Percentiles rank a stretch among this genome's conserved stretches.
Evolutionary conservation across 2,329 filamentous ascomycete species (phyloP).

Genomic region (Pleomassaria siparia): DNA sequence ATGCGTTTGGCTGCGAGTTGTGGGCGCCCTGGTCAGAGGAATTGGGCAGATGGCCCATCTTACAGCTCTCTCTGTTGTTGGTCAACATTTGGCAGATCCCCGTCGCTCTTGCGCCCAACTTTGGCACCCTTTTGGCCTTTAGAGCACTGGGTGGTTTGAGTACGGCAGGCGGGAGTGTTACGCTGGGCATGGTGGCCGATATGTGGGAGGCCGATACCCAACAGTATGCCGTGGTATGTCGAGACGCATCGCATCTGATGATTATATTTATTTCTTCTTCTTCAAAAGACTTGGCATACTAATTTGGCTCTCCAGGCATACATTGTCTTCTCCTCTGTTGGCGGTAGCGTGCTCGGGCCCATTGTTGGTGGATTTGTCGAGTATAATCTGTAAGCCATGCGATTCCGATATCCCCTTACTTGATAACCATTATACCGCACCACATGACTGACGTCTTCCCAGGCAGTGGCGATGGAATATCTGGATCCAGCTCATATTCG

Average conservation of each 20-base stretch:
- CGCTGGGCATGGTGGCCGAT: slow-evolving; percentile 65
- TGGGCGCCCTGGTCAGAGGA: slow-evolving; percentile 91
- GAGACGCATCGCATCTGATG: slow-evolving; percentile 39
- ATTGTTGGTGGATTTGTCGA: slow-evolving; percentile 79
- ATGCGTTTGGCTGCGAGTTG: slow-evolving; percentile 83
- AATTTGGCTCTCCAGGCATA: slow-evolving; percentile 25
- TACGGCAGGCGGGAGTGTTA: slow-evolving; percentile 66
- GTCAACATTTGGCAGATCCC: slow-evolving; percentile 72
- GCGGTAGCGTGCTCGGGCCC: slow-evolving; percentile 73
- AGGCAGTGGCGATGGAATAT: slow-evolving; percentile 74
- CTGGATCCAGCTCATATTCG: slow-evolving; percentile 85
- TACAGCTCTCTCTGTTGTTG: slow-evolving; percentile 71
- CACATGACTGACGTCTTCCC: not conserved
- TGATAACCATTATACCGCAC: too few relatives aligned
- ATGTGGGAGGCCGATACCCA: slow-evolving; percentile 61
- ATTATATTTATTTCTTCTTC: too few relatives aligned
- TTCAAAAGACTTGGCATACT: not conserved
- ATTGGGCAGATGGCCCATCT: slow-evolving; percentile 72
- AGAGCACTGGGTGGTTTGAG: slow-evolving; percentile 45
- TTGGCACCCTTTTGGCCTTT: slow-evolving; percentile 69
- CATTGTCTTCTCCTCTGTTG: slow-evolving; percentile 77
- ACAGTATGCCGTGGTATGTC: slow-evolving; percentile 65
- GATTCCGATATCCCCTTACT: too few relatives aligned
- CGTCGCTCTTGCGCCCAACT: slow-evolving; percentile 73
- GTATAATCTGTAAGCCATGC: slow-evolving; percentile 50